Base-by-base conservation (phyloP, 2,329 filamentous ascomycete genomes). In the Celoporthe dispersa region DNA sequence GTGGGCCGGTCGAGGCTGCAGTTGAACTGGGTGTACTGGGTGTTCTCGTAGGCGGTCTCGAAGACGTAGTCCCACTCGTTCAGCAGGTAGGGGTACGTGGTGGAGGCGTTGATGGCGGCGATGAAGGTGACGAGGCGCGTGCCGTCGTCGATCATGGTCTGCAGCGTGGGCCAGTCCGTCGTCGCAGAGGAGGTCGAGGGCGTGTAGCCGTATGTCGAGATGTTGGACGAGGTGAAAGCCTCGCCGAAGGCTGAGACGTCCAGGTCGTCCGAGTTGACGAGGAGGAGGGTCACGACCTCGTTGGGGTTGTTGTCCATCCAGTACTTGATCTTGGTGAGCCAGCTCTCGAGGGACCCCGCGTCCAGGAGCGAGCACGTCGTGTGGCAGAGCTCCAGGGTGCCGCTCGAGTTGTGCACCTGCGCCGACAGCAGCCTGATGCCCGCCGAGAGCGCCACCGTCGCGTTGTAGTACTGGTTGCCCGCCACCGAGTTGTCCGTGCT, bases 381-480 rank as follows among this genome's bases (percentile, higher is more conserved):
- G 80, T 95, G 92, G 78, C 92, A 95, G 53, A 94, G 83, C 73
- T 88, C 85, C 78, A 92, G 88, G 70, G 82, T 82, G 62, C 84
- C 84, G 73, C 87, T 83, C 64, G 82, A 79, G 74, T 87, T 82
- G 81, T 94, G 92, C 1, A 94, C 88, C 79, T 94, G 92, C 0
- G 86, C 89, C 70, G 91, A 88, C 19, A 95, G 85, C 55, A 94
- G 81, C 22, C 92, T 87, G 41, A 95, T 84, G 25, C 92, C 92
- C 5, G 91, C 88, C 68, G 89, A 86, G 67, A 94, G 86, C 69
- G 93, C 91, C 7, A 86, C 81, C 2, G 90, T 92, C 8, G 90
- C 90, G 79, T 94, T 92, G 80, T 87, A 90, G 81, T 84, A 93
- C 80, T 94, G 92, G 78, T 94, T 92, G 7, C 91, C 92, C 2